Evolutionary conservation across 257 asterid genomes (phyloP).

Genomic region (Handroanthus guayacan): DNA sequence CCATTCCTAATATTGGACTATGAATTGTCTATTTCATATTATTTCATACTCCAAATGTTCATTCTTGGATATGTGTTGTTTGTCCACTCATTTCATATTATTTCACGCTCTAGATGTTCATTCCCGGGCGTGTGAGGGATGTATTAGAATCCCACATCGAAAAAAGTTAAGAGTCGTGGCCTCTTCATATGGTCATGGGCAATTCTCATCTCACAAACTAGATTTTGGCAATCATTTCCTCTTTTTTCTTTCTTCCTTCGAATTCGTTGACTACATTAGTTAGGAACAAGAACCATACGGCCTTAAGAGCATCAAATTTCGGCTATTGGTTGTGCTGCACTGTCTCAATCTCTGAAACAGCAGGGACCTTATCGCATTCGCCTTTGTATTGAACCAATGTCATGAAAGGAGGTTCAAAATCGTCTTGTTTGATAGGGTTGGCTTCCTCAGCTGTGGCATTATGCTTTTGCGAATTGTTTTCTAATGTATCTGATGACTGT

Average conservation of each 20-base stretch:
- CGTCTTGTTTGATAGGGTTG: conserved; percentile 52
- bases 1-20: no score
- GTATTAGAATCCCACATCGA: no score
- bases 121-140: no score
- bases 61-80: no score
- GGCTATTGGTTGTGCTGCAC: conserved; percentile 48
- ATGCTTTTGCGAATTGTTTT: conserved; percentile 44
- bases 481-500: conserved; percentile 48
- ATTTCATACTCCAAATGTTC: no score
- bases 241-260: conserved; percentile 85
- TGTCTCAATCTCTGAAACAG: conserved; percentile 62
- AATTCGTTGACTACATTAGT: conserved; percentile 75
- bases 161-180: no score
- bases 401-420: conserved; percentile 77
- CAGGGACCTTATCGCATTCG: conserved; percentile 33
- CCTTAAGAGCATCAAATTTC: conserved; percentile 57
- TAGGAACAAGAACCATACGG: conserved; percentile 80
- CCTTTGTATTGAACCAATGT: conserved; percentile 63
- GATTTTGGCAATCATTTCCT: conserved; percentile 83
- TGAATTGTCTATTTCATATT: no score
- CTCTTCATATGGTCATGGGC: no score
- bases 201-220: no score
- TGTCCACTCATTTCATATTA: no score
- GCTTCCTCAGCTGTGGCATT: conserved; percentile 42
- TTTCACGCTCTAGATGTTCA: no score